A percentile compares a stretch with the other conserved stretches of the same genome.
Conservation (phyloP, 352 stramenopile genomes). For the Pythium oligandrum region DNA sequence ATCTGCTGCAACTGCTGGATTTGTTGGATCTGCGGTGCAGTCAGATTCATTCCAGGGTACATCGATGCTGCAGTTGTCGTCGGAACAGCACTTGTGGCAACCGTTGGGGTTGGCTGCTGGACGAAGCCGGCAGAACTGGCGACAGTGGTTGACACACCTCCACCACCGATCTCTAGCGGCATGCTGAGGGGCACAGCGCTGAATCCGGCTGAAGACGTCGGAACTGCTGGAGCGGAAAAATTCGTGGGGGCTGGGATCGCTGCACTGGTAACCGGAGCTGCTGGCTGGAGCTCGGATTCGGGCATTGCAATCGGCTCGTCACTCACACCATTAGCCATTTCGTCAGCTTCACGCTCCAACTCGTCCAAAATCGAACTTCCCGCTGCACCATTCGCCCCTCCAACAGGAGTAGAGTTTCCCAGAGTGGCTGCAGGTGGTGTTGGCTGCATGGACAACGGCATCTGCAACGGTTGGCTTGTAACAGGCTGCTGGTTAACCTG, state of each 20-base stretch:
- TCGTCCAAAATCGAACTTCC: conserved; percentile 83
- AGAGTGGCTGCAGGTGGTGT: conserved; percentile 17
- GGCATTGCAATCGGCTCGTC: conserved; percentile 82
- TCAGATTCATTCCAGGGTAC: conserved; percentile 80
- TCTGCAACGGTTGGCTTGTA: conserved; percentile 48
- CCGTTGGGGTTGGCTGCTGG: conserved; percentile 29
- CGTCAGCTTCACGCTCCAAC: conserved; percentile 77
- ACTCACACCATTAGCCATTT: conserved; percentile 81
- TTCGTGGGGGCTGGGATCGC: conserved; percentile 1
- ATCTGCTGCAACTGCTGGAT: conserved; percentile 86
- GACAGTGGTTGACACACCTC: conserved; percentile 18
- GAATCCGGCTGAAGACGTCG: conserved; percentile 26
- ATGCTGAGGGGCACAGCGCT: conserved; percentile 64
- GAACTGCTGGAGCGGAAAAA: conserved; percentile 11
- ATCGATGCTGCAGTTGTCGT: conserved; percentile 32
- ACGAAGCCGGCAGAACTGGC: conserved; percentile 35
- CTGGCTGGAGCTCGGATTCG: conserved; percentile 62
- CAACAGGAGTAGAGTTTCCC: too few species aligned
- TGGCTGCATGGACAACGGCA: conserved; percentile 18
- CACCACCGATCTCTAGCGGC: conserved; percentile 59
- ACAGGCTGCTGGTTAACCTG: conserved; percentile 23
- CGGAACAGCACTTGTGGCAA: conserved; percentile 35
- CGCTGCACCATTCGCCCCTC: conserved; percentile 12
- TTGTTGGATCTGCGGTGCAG: conserved; percentile 69
- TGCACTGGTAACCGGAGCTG: neutral